Evolutionary conservation across 1,139 yeast species (phyloP), one percentile per base, ranked within the genome.

Genomic region (Hemisphaericaspora xylofermentans): DNA sequence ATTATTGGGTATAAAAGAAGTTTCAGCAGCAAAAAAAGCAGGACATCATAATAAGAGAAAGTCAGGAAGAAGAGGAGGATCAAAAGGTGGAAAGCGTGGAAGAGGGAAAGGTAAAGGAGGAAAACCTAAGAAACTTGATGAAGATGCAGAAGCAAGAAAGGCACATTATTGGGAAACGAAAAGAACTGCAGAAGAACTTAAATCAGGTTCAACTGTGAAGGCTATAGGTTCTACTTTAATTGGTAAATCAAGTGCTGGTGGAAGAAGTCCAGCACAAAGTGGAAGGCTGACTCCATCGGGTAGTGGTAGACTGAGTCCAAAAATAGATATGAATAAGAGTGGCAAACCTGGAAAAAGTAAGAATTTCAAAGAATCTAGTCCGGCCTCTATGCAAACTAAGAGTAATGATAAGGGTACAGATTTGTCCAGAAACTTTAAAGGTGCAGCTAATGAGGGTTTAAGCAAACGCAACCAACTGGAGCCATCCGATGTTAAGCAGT

Each of bases 1-100:
- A 28, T 60, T 75, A 27, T 58, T 80, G 21, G 82, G 82, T 1
- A 67, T 79, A 29, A 74, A 71, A 46, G 83, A 78, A 45, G 53
- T 58, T 31, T 54, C 57, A 7, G 57, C 64, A 4, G 43, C 52
- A 24, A 50, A 58, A 7, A 53, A 50, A 33, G 3, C 32, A 15
- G 34, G 25, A 3, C 14, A 18, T 12, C 22, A 12, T 18, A 50
- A 46, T 18, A 48, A 44, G 15, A 50, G 48, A 18, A 50, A 55
- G 16, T 51, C 53, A 37, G 53, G 59, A 2, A 47, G 56, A 28
- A 49, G 48, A n/a, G 44, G 61, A 33, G 61, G n/a, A n/a, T n/a
- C 56, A 36, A 49, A 52, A 14, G 64, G 64, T 1, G 52, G 61
- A 18, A 58, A 56, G 39, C 61, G 64, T 9, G 66, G 69, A 10